A percentile compares a stretch with the other conserved stretches of the same genome.
phyloP scores from a whole-genome alignment of 352 stramenopile genomes.

The Globisporangium radiosum region DNA sequence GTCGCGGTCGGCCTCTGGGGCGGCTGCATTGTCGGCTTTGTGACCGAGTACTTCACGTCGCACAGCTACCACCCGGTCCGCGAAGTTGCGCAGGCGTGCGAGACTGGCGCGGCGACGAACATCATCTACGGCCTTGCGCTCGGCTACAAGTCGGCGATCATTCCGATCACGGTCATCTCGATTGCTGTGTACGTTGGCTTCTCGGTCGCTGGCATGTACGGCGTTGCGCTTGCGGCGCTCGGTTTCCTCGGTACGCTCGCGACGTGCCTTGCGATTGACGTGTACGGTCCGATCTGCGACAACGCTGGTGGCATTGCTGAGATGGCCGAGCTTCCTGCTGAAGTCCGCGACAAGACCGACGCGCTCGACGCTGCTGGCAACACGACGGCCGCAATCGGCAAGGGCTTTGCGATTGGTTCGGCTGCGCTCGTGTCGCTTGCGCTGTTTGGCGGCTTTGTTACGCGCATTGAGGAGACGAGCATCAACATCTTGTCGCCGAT shows the following conservation, averaged over 20 bases:
- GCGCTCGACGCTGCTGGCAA: slow-evolving; percentile 98
- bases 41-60: slow-evolving; percentile 99
- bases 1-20: slow-evolving; percentile 94
- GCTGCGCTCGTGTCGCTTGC: slow-evolving; percentile 97
- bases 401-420: slow-evolving; percentile 99
- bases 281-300: slow-evolving; percentile 99
- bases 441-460: slow-evolving; percentile 98
- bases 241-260: slow-evolving; percentile 98
- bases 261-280: slow-evolving; percentile 98
- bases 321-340: slow-evolving; percentile 96
- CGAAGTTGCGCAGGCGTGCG: slow-evolving; percentile 95
- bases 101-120: slow-evolving; percentile 98
- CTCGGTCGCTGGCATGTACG: slow-evolving; percentile 96
- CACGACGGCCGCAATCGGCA: slow-evolving; percentile 98
- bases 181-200: slow-evolving; percentile 97
- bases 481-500: slow-evolving; percentile 98
- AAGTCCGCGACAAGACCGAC: slow-evolving; percentile 99
- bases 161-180: slow-evolving; percentile 98
- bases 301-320: slow-evolving; percentile 99
- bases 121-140: slow-evolving; percentile 99
- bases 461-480: slow-evolving; percentile 90
- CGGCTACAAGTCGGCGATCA: slow-evolving; percentile 99
- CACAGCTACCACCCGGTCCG: slow-evolving; percentile 95
- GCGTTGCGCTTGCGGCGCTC: slow-evolving; percentile 94
- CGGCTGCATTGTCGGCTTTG: slow-evolving; percentile 96